phyloP scores from a whole-genome alignment of 2,329 filamentous ascomycete species.

The Septoria petroselini region DNA sequence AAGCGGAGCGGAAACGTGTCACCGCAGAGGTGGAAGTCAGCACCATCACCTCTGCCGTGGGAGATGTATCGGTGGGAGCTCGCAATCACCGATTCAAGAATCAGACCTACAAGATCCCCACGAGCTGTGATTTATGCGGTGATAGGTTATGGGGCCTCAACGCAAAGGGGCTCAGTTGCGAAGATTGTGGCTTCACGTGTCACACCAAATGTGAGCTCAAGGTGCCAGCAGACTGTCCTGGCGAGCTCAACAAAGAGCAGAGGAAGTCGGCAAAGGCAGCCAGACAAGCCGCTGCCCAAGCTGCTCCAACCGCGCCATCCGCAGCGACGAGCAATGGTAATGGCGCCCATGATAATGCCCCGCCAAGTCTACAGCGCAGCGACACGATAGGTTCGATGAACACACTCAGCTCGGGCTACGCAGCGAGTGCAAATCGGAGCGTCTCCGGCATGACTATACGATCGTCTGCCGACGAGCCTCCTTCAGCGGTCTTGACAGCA shows the following conservation, averaged over 20 bases:
- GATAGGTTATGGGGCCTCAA: constrained; percentile 96
- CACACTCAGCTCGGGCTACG: constrained; percentile 78
- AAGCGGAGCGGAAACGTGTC: constrained; percentile 76
- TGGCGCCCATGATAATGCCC: constrained; percentile 35
- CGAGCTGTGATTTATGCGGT: constrained; percentile 94
- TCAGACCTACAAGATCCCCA: constrained; percentile 99
- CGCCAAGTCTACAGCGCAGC: constrained; percentile 68
- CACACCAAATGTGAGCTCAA: constrained; percentile 99
- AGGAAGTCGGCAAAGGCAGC: constrained; percentile 89
- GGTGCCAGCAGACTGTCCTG: constrained; percentile 91
- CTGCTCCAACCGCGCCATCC: constrained; percentile 37
- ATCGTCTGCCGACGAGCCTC: constrained; percentile 44
- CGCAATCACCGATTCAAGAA: constrained; percentile 97
- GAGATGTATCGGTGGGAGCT: constrained; percentile 86
- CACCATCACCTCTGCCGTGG: constrained; percentile 86
- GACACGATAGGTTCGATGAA: constrained; percentile 83
- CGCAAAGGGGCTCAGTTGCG: constrained; percentile 93
- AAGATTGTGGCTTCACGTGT: constrained; percentile 95
- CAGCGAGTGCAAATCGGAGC: constrained; percentile 72
- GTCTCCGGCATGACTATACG: constrained; percentile 59
- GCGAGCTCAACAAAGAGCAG: constrained; percentile 89
- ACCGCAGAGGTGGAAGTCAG: constrained; percentile 90
- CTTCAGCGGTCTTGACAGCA: constrained; percentile 16
- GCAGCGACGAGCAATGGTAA: constrained; percentile 28
- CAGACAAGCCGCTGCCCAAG: constrained; percentile 74